Base-by-base conservation (phyloP, 495 filamentous ascomycete species). In the Trichoderma asperelloides region DNA sequence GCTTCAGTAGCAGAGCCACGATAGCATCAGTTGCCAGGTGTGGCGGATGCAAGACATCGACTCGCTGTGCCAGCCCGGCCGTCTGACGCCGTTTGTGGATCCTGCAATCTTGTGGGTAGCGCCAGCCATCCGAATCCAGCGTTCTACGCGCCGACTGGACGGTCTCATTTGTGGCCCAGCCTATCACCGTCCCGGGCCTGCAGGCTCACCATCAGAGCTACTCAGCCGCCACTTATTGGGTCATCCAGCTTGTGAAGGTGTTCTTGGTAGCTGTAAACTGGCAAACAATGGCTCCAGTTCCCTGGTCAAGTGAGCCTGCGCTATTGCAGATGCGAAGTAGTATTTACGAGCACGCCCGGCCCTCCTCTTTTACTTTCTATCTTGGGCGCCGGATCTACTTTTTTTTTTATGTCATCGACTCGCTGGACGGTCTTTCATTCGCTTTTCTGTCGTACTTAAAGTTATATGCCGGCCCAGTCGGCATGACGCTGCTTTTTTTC, bases 141-240 rank as follows among this genome's bases (percentile, higher is more conserved):
- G 73, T 73, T 71, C 70, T 80, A 83, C 81, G 81, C 81, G 81
- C 81, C 81, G 77, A 81, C 77, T 81, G 81, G 81, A 72, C 72
- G 73, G 73, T 74, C 70, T 70, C 73, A 70, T 71, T 71, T 69
- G 70, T 67, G 66, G 69, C 74, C 68, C 76, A 75, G 75, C 81
- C 79, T 80, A 83, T 83, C 81, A 82, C 70, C 68, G 71, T 69
- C 13, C 4, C 55, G 55, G 55, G 23, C 23, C 55, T 60, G 55
- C 25, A 30, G 55, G 55, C 55, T 60, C 55, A 60, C 55, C 55
- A 60, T 60, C 55, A 30, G 15, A 25, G 55, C 23, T 60, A 25
- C 55, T 60, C 55, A 60, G 55, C 55, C 55, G 55, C 55, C 55
- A 60, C 55, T 60, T 18, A 60, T 30, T 60, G 25, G 55, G 55